These are phyloP conservation scores for Botrytis cinerea DNA, from an alignment of 2,329 filamentous ascomycete genomes.

Conservation along the genomic window DNA sequence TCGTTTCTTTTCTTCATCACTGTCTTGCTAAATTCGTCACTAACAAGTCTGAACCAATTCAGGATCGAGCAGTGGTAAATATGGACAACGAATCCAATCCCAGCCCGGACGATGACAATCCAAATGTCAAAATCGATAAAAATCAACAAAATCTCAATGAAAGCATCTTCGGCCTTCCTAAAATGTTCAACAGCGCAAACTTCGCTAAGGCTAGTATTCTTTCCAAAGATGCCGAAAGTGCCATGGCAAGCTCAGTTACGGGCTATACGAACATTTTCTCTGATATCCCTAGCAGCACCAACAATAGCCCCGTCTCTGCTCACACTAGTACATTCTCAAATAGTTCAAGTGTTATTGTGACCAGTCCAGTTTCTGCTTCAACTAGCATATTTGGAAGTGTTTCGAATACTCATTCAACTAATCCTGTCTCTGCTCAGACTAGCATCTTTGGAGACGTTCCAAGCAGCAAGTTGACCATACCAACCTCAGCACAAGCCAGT, in stretches of 20 bases:
- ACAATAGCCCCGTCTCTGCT: background rate
- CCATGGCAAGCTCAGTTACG: background rate
- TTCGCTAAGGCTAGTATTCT: constrained; percentile 5
- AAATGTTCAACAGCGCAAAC: constrained; percentile 9
- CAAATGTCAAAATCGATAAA: no score
- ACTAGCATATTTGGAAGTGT: background rate
- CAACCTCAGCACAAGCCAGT: background rate
- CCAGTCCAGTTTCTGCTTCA: background rate
- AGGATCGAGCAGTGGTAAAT: background rate
- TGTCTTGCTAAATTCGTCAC: background rate
- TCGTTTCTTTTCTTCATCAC: background rate
- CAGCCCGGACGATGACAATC: background rate
- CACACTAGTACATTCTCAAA: background rate
- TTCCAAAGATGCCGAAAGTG: background rate
- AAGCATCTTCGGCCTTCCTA: constrained; percentile 5
- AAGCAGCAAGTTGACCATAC: background rate
- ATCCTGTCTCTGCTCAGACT: background rate
- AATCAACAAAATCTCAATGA: background rate
- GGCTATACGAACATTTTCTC: background rate
- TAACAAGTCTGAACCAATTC: background rate
- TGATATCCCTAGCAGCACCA: background rate
- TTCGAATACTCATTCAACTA: background rate
- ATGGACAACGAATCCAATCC: background rate
- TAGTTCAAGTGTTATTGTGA: background rate
- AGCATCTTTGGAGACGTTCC: constrained; percentile 1